Base-by-base conservation (phyloP, 2,329 filamentous ascomycete genomes). In the Colletotrichum musae region DNA sequence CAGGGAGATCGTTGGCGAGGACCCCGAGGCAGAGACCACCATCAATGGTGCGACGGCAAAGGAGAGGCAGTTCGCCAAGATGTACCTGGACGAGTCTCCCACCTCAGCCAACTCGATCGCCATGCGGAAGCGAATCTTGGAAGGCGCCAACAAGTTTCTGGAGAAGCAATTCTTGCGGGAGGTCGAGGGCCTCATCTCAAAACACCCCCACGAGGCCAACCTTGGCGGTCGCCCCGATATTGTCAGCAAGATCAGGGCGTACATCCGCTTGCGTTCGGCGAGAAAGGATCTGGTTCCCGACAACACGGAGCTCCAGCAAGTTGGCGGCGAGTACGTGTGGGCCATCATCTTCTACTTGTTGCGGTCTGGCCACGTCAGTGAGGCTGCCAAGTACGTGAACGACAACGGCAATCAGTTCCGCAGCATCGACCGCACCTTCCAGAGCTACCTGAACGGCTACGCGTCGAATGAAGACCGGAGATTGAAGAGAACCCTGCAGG, bases 331-430 rank as follows among this genome's bases (percentile, higher is more conserved):
- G 78, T 96, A 92, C 76, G 92, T 95, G 72, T 99, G 96, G 96
- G 94, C 95, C 51, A 87, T 98, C 58, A 91, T 99, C 52, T 99
- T 97, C 83, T 98, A 94, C 80, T 88, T 98, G 48, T 84, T 99
- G 26, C 91, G 96, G 53, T 92, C 92, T 71, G 96, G 96, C 58
- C 91, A 97, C 73, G 87, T 96, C 60, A 87, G 88, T 16, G 95
- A 98, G 79, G 95, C 95, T 16, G 91, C 93, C 36, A 88, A 93
- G 72, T 99, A 98, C 79, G 94, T 98, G 67, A 92, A 92, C 74
- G 88, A 90, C 72, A 93, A 95, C 77, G 89, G 90, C 73, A 89
- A 87, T 73, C 92, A 93, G 69, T 98, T 99, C 86, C 89, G 94
- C 74, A 94, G 93, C 73, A 92, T 97, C 72, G 96, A 99, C 81